Evolutionary conservation across 1,284 basidiomycete genomes (phyloP).

Genomic region (Ganoderma sinense): DNA sequence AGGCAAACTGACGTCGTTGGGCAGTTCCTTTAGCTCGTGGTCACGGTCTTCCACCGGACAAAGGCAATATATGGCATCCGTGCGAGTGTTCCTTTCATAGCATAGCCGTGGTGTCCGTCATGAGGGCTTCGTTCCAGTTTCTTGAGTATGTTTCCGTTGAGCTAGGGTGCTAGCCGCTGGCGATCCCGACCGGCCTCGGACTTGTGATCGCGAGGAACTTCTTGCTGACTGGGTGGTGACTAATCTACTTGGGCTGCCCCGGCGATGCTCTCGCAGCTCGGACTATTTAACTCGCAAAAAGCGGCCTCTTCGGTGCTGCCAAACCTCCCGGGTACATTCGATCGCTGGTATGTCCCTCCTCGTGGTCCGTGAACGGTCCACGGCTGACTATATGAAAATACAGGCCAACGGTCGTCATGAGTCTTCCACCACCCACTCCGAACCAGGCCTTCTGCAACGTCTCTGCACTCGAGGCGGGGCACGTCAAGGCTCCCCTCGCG

Average conservation of each 20-base stretch:
- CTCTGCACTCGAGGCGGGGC: slow-evolving; percentile 60
- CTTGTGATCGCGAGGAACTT: not conserved
- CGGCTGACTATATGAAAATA: not conserved
- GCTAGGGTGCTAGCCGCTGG: not conserved
- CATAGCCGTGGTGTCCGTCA: too few relatives aligned
- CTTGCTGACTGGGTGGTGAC: not conserved
- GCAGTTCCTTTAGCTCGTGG: too few relatives aligned
- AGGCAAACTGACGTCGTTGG: too few relatives aligned
- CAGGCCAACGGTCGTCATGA: slow-evolving; percentile 12
- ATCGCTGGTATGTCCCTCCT: not conserved
- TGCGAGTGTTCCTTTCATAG: too few relatives aligned
- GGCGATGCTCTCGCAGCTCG: not conserved
- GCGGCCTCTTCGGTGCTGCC: not conserved
- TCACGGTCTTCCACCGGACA: too few relatives aligned
- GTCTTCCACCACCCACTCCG: slow-evolving; percentile 24
- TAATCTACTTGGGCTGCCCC: not conserved
- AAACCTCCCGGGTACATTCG: not conserved
- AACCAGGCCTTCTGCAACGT: slow-evolving; percentile 39
- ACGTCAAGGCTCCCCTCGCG: slow-evolving; percentile 43
- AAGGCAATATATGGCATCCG: too few relatives aligned
- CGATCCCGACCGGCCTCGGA: not conserved
- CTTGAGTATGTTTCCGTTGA: not conserved
- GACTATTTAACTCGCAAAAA: not conserved
- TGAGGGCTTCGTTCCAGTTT: not conserved
- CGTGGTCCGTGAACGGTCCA: not conserved